Evolutionary conservation across 805 yeast species (phyloP).

Genomic region (Saccharomycopsis amapae): DNA sequence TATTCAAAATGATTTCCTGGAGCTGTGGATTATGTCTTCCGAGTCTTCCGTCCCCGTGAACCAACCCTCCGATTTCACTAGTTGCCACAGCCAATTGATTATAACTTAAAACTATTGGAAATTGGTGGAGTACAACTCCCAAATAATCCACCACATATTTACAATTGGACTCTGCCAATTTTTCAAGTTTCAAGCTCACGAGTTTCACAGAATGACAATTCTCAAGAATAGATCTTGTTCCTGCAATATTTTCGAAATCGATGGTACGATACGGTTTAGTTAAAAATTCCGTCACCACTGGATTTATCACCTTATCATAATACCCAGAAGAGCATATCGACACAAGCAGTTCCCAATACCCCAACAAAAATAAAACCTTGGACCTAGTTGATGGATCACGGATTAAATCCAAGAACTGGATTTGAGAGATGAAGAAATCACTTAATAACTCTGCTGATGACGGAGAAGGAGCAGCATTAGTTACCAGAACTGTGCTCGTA

Average conservation of each 20-base stretch:
- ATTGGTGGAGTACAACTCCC: slow-evolving; percentile 14
- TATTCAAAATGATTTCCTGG: slow-evolving; percentile 7
- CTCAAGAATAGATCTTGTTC: slow-evolving; percentile 16
- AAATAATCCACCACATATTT: slow-evolving; percentile 7
- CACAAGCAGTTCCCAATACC: slow-evolving; percentile 16
- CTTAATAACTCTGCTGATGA: slow-evolving; percentile 15
- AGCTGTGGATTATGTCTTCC: slow-evolving; percentile 6
- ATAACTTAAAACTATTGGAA: slow-evolving; percentile 16
- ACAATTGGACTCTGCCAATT: slow-evolving; percentile 10
- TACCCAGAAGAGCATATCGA: slow-evolving; percentile 11
- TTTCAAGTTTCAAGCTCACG: slow-evolving; percentile 13
- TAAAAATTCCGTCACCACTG: slow-evolving; percentile 12
- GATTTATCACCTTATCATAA: slow-evolving; percentile 12
- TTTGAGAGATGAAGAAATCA: slow-evolving; percentile 13
- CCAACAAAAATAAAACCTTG: slow-evolving; percentile 14
- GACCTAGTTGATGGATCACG: slow-evolving; percentile 8
- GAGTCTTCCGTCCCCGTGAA: slow-evolving; percentile 11
- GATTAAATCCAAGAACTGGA: slow-evolving; percentile 1
- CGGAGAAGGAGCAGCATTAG: no score
- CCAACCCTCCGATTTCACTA: slow-evolving; percentile 1
- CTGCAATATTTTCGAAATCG: slow-evolving; percentile 8
- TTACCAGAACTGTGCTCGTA: no score
- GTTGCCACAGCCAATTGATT: slow-evolving; percentile 16
- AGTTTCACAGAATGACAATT: slow-evolving; percentile 17
- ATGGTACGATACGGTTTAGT: slow-evolving; percentile 16